Evolutionary conservation across 1,284 basidiomycete genomes (phyloP).

Genomic region (Ustilago curta): DNA sequence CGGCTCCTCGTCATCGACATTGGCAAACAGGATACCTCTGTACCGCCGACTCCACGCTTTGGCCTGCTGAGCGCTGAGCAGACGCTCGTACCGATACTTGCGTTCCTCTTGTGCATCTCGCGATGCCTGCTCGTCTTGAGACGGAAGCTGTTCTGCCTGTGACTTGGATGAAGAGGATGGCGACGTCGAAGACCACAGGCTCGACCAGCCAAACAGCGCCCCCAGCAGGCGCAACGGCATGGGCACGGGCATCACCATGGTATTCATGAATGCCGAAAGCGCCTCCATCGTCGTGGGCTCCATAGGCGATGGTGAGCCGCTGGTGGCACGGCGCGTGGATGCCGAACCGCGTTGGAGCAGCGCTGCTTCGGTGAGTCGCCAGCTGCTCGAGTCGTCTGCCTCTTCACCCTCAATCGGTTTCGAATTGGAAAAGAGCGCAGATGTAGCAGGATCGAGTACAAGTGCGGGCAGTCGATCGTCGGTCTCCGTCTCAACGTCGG

Average conservation of each 20-base stretch:
- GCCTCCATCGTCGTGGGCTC: constrained; percentile 52
- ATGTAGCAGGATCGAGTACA: constrained; percentile 19
- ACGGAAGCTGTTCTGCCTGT: neutral
- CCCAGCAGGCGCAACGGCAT: constrained; percentile 47
- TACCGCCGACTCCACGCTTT: constrained; percentile 52
- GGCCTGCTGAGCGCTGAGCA: constrained; percentile 51
- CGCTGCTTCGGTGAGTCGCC: constrained; percentile 42
- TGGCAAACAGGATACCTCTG: constrained; percentile 45
- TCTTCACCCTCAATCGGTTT: constrained; percentile 37
- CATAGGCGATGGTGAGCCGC: constrained; percentile 21
- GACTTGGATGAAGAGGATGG: neutral
- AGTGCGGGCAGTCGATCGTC: neutral
- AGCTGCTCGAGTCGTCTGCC: neutral
- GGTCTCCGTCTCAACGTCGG: constrained; percentile 13
- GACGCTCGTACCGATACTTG: constrained; percentile 40
- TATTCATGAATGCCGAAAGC: constrained; percentile 46
- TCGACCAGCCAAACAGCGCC: constrained; percentile 43
- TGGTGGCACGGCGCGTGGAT: constrained; percentile 16
- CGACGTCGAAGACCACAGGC: constrained; percentile 26
- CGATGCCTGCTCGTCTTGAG: constrained; percentile 9
- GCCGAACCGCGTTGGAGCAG: constrained; percentile 29
- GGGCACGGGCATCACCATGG: constrained; percentile 53
- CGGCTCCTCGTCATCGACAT: constrained; percentile 45
- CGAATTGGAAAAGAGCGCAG: constrained; percentile 39
- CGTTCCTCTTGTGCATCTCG: constrained; percentile 32